Conservation (phyloP, 129 eudicot genomes). For the Centrapalus pauciflorus region DNA sequence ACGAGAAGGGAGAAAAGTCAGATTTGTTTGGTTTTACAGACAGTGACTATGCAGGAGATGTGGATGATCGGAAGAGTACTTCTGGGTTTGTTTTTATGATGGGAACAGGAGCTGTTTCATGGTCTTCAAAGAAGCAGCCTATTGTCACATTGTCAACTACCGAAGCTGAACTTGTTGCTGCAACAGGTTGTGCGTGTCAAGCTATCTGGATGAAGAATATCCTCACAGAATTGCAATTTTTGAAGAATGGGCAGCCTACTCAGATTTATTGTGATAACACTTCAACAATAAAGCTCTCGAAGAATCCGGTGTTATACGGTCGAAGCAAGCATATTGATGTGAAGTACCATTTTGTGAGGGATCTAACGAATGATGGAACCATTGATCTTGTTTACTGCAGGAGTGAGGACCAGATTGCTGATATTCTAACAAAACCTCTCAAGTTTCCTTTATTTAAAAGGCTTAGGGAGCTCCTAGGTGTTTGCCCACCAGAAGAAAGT, state of each 20-base stretch:
- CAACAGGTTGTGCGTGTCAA: not conserved
- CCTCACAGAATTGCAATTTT: not conserved
- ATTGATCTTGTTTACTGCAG: too few species aligned
- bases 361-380: not conserved
- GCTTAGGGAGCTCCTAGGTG: too few species aligned
- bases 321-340: conserved; percentile 1
- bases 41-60: not conserved
- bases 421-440: too few species aligned
- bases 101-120: too few species aligned
- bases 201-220: not conserved
- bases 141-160: too few species aligned
- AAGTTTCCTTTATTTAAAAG: too few species aligned
- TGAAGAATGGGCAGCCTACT: not conserved
- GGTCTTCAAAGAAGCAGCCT: not conserved
- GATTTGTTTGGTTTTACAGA: not conserved
- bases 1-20: not conserved
- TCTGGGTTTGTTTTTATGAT: too few species aligned
- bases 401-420: too few species aligned
- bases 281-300: not conserved
- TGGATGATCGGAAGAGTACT: too few species aligned
- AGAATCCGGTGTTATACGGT: not conserved
- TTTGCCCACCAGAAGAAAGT: too few species aligned
- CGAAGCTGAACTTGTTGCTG: not conserved
- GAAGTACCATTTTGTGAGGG: not conserved
- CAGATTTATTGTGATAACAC: not conserved